These are phyloP conservation scores for Oenanthe sinensis DNA, from an alignment of 129 eudicot species.

Conservation along the genomic window DNA sequence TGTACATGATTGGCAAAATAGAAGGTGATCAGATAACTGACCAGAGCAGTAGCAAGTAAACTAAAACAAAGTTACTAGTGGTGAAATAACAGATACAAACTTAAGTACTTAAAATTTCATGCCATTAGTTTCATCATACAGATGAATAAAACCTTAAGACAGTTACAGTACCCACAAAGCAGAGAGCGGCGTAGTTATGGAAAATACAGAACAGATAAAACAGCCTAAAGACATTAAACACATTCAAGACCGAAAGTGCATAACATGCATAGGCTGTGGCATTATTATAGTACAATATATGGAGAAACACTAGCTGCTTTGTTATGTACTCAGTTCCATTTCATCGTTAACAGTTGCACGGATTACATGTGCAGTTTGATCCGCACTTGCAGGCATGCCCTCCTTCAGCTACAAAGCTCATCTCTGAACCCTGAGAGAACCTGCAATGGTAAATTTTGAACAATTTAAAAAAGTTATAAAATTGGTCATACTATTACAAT, in stretches of 20 bases:
- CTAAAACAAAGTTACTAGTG: not conserved
- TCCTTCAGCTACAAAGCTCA: constrained; percentile 38
- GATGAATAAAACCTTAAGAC: not conserved
- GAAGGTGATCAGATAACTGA: not conserved
- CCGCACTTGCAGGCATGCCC: constrained; percentile 54
- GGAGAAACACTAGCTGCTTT: constrained; percentile 6
- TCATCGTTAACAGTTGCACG: constrained; percentile 3
- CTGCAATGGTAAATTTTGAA: constrained; percentile 12
- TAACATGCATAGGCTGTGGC: not conserved
- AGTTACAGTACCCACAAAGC: constrained; percentile 6
- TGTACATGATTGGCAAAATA: not conserved
- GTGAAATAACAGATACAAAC: not conserved
- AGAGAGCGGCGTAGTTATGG: not conserved
- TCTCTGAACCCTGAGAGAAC: constrained; percentile 33
- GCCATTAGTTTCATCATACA: constrained; percentile 4
- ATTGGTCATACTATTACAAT: not conserved
- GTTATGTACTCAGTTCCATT: not conserved
- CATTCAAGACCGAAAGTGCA: not conserved
- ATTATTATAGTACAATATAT: not conserved
- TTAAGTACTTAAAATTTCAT: not conserved
- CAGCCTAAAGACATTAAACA: constrained; percentile 2
- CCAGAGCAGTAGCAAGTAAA: not conserved
- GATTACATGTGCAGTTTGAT: constrained; percentile 33
- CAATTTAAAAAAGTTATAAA: not conserved
- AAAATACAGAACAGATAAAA: not conserved